A percentile compares a stretch with the other conserved stretches of the same genome.
phyloP scores from a whole-genome alignment of 495 filamentous ascomycete genomes.

The Penicillium samsonianum region DNA sequence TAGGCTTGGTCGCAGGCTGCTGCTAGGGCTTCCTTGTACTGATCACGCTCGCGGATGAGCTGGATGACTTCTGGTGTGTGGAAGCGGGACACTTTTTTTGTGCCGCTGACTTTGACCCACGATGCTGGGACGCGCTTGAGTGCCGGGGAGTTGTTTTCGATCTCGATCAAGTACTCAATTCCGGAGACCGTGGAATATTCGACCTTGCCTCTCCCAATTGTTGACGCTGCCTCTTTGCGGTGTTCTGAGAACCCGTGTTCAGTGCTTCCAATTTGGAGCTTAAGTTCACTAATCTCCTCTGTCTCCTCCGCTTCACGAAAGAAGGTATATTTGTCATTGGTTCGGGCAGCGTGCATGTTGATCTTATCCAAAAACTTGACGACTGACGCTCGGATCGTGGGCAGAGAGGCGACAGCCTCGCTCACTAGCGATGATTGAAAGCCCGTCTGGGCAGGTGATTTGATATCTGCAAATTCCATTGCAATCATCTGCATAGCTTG shows the following conservation, averaged over 20 bases:
- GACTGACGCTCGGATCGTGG: slow-evolving; percentile 70
- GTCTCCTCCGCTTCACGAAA: slow-evolving; percentile 85
- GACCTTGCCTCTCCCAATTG: slow-evolving; percentile 67
- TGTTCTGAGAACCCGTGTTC: slow-evolving; percentile 84
- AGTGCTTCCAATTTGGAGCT: slow-evolving; percentile 86
- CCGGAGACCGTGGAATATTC: slow-evolving; percentile 79
- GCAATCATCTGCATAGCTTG: slow-evolving; percentile 83
- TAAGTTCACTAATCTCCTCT: slow-evolving; percentile 81
- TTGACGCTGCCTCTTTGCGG: slow-evolving; percentile 66
- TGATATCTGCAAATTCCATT: slow-evolving; percentile 67
- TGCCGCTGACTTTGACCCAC: slow-evolving; percentile 92
- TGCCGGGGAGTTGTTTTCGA: slow-evolving; percentile 68
- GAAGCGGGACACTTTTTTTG: slow-evolving; percentile 89
- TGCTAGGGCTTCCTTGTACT: slow-evolving; percentile 89
- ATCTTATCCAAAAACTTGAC: slow-evolving; percentile 77
- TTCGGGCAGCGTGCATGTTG: slow-evolving; percentile 77
- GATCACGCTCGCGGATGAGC: slow-evolving; percentile 85
- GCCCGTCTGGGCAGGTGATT: slow-evolving; percentile 64
- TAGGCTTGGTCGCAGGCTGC: slow-evolving; percentile 93
- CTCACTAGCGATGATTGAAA: slow-evolving; percentile 73
- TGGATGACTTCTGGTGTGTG: slow-evolving; percentile 88
- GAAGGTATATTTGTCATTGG: slow-evolving; percentile 91
- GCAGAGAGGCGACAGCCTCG: slow-evolving; percentile 72
- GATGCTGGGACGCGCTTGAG: slow-evolving; percentile 86
- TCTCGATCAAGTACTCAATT: slow-evolving; percentile 93